Evolutionary conservation across 75 land plant species (phyloP).

Genomic region (Larix kaempferi): DNA sequence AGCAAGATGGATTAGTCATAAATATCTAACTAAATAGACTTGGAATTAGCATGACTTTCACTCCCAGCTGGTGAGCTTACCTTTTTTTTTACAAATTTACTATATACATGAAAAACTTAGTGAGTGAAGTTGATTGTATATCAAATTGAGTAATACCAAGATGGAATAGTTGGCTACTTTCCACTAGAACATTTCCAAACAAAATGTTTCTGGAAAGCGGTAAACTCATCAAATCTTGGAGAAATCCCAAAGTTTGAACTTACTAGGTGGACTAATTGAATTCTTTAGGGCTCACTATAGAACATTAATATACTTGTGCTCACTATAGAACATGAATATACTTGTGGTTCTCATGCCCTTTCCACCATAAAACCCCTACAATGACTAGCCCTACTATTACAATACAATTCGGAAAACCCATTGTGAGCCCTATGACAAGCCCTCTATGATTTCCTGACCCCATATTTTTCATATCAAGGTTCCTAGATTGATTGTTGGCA

Average conservation of each 20-base stretch:
- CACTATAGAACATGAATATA: not conserved
- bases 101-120: no score
- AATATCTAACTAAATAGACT: no score
- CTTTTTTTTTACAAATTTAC: no score
- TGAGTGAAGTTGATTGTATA: constrained; percentile 36
- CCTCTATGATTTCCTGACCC: not conserved
- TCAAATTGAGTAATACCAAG: constrained; percentile 33
- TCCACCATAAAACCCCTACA: not conserved
- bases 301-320: no score
- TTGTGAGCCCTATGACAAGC: not conserved
- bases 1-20: no score
- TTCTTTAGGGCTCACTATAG: no score
- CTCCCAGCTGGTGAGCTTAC: no score
- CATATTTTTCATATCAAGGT: constrained; percentile 13
- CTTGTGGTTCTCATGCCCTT: not conserved
- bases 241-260: constrained; percentile 55
- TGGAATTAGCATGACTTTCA: no score
- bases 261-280: no score
- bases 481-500: no score
- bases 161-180: constrained; percentile 60
- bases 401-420: not conserved
- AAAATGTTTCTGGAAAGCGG: constrained; percentile 51
- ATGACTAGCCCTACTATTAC: not conserved
- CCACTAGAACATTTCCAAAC: constrained; percentile 45
- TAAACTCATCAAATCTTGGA: constrained; percentile 36